Base-by-base conservation (phyloP, 208 protist genomes). In the Trypanosoma rangeli region DNA sequence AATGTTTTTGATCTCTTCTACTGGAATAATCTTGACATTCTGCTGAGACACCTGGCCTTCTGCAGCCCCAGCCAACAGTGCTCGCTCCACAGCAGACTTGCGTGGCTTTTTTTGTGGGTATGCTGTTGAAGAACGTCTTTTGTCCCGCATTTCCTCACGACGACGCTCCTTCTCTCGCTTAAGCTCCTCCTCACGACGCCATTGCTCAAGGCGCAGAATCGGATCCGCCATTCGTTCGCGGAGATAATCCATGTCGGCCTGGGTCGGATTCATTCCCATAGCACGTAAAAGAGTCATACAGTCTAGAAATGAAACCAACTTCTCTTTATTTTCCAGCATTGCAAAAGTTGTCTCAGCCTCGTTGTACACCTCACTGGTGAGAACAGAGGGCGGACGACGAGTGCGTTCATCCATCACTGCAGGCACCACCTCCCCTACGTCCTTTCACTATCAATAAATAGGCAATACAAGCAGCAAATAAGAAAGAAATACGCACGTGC, bases 1-100 rank as follows among this genome's bases (percentile, higher is more conserved):
- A 62, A 96, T 94, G 64, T 96, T 96, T 48, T 96, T 96, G n/a
- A 96, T 85, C 66, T 96, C 88, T 74, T 96, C 92, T 10, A 80
- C 78, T 0, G 89, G 87, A 29, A 86, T 80, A 53, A 86, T 82
- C 55, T 90, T 92, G 9, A 82, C 79, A 26, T 53, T 70, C 39
- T 74, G 61, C 22, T 70, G 70, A 7, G 55, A 65, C n/a, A 68
- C 28, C 61, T 78, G 67, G 52, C 72, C 76, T 35, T 89, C 78
- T n/a, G 50, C 70, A 18, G 53, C 78, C 0, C 12, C 61, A 4
- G 64, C 68, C 8, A 82, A 80, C 0, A 63, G 12, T 0, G 64
- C 64, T 37, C 81, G 79, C 18, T 90, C 78, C 31, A 64, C 79
- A 13, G 79, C 56, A 3, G 77, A 78, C 64, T 90, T 90, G 3